Evolutionary conservation across 805 yeast species (phyloP), one percentile per base, ranked within the genome.

Genomic region (Monosporozyma aquatica): DNA sequence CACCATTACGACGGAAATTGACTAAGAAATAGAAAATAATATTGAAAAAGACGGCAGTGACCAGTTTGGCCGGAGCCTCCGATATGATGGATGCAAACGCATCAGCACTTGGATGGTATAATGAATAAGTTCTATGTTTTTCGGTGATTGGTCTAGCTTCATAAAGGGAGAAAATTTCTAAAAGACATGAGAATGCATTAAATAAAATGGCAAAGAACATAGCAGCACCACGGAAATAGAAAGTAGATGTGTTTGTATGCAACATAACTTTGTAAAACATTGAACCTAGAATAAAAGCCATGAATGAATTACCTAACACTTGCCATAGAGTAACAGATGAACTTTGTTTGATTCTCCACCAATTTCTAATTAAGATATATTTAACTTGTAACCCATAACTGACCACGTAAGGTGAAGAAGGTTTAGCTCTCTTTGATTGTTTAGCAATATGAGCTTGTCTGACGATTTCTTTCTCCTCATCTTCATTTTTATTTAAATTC

Each of bases 191-290:
- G 52, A 78, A 75, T 11, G 82, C 77, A 55, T 78, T 78, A 60
- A 76, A 78, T 53, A 78, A 65, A 37, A 75, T 69, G 18, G 82
- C 79, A 58, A 80, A 80, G 63, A 82, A 83, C 69, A 82, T 65
- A 37, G 80, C 71, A 33, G 86, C 76, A 51, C 78, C 72, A 55
- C 87, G 66, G 51, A 63, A 67, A 56, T 70, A 76, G 49, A 78
- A 72, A 2, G 76, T 69, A 0, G 52, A 59, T 0, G 83, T 72
- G 22, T 56, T 56, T 14, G 55, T 47, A 7, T 49, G 37, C 23
- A 44, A 40, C 47, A 56, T 59, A 48, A 75, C 53, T 49, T 77
- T 74, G 60, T 74, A 78, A 51, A 76, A 79, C 49, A 79, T 69
- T 2, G 84, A 78, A 25, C 79, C 68, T 35, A 75, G 57, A 29